A percentile compares a stretch with the other conserved stretches of the same genome.
Conservation (phyloP, 352 stramenopile species). For the Peronospora belbahrii region DNA sequence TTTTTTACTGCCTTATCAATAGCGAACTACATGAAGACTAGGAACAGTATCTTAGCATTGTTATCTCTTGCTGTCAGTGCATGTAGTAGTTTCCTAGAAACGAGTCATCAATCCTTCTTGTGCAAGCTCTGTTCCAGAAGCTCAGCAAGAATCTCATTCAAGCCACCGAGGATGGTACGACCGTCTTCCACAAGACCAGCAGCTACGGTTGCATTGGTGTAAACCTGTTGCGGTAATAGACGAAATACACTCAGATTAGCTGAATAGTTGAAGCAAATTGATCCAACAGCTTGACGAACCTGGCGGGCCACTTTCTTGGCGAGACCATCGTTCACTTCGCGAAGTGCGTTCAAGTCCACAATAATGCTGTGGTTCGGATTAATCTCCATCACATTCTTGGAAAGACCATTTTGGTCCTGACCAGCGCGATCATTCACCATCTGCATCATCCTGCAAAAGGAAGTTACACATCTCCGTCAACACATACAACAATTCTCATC, state of each 20-base stretch:
- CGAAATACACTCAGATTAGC: slow-evolving; percentile 6
- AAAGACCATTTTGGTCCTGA: slow-evolving; percentile 37
- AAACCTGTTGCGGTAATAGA: slow-evolving; percentile 85
- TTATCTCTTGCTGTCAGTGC: not conserved
- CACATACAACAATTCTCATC: not conserved
- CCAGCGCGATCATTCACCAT: slow-evolving; percentile 90
- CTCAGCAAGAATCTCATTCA: slow-evolving; percentile 94
- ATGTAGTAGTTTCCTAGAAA: not conserved
- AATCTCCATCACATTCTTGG: slow-evolving; percentile 97
- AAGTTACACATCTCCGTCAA: not conserved
- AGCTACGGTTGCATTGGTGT: slow-evolving; percentile 97
- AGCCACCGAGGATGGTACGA: slow-evolving; percentile 91
- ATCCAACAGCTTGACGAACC: slow-evolving; percentile 24
- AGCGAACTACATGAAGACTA: too few relatives aligned
- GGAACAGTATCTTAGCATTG: not conserved
- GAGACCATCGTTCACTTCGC: slow-evolving; percentile 73
- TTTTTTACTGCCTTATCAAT: too few relatives aligned
- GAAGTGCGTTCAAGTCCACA: slow-evolving; percentile 87
- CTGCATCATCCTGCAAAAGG: slow-evolving; percentile 90
- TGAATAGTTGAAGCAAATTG: not conserved
- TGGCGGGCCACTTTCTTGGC: slow-evolving; percentile 79
- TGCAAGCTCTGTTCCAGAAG: slow-evolving; percentile 66
- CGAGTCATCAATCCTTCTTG: slow-evolving; percentile 40
- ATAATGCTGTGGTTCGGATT: slow-evolving; percentile 98
- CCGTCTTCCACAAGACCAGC: slow-evolving; percentile 97